Base-by-base conservation (phyloP, 2,329 filamentous ascomycete genomes). In the Cytospora piceicola region DNA sequence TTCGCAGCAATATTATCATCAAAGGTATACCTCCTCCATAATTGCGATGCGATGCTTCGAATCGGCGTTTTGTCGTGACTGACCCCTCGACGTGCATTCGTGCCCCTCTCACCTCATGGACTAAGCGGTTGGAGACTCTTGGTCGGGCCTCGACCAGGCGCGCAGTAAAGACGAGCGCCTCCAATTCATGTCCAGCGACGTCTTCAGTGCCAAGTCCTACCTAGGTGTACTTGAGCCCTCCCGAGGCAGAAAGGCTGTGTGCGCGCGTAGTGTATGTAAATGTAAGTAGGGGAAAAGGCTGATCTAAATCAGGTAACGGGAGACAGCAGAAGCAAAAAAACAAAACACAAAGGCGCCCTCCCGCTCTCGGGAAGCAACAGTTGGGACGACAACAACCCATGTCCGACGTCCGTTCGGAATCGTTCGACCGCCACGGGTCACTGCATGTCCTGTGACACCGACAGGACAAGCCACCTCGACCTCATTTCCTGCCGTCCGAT, bases 391-490 rank as follows among this genome's bases (percentile, higher is more conserved):
- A 36, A 36, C n/a, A 15, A 22, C 54, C 54, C 30, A 57, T n/a
- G 52, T 14, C 27, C 27, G 42, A 54, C 52, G 52, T 54, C 34
- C 29, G 24, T 11, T 52, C 42, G 57, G 42, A 52, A 51, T 22
- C 20, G 24, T 30, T 29, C 36, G 24, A 36, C 36, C 57, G 51
- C 34, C 17, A 59, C 58, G 63, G 63, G 49, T 53, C 36, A 49
- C 34, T 53, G 55, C 63, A 39, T 58, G 15, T 39, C 34, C 58
- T 51, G 63, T 65, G 34, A 54, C 63, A 65, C 63, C 46, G 39
- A 20, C 39, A 42, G 39, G 39, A 42, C 17, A 42, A 42, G 17
- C 57, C 15, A 51, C 22, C 55, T 54, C 60, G 58, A 53, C 42
- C 39, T 53, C 39, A 29, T 58, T 65, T 46, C 42, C 29, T 65